Percentiles rank a stretch among this genome's conserved stretches.
Conservation (phyloP, 2,329 filamentous ascomycete species). For the Venturia asperata region DNA sequence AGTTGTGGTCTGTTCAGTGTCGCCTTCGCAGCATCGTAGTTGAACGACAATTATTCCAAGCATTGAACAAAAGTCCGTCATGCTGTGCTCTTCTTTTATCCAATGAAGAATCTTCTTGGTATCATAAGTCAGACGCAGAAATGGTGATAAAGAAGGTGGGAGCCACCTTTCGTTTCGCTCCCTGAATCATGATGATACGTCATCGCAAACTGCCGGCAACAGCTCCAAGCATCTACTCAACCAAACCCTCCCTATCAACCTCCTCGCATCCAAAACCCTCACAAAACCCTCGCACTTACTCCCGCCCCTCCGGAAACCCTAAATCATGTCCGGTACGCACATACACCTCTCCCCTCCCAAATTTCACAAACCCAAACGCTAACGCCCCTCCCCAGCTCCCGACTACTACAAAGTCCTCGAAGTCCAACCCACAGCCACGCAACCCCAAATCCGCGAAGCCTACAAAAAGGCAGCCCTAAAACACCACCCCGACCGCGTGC, state of each 20-base stretch:
- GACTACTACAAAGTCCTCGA: conserved; percentile 58
- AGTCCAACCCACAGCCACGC: conserved; percentile 63
- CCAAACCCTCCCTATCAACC: too few relatives aligned
- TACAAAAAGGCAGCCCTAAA: conserved; percentile 93
- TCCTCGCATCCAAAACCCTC: neutral
- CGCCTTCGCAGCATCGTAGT: too few relatives aligned
- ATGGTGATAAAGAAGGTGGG: too few relatives aligned
- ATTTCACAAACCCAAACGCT: neutral
- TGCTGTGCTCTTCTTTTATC: too few relatives aligned
- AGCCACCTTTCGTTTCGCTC: too few relatives aligned
- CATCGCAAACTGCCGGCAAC: neutral
- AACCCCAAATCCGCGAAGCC: conserved; percentile 81
- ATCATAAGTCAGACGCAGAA: too few relatives aligned
- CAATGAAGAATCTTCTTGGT: too few relatives aligned
- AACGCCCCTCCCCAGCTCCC: conserved; percentile 11
- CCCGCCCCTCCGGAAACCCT: neutral
- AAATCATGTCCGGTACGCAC: neutral
- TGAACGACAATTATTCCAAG: too few relatives aligned
- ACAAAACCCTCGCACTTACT: neutral
- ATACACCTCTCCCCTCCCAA: neutral
- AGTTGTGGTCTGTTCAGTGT: too few relatives aligned
- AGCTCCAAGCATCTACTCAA: neutral
- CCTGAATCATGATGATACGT: neutral
- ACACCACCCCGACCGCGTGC: conserved; percentile 87
- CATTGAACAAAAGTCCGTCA: too few relatives aligned